Evolutionary conservation across 2,329 filamentous ascomycete genomes (phyloP), one percentile per base, ranked within the genome.

Genomic region (Exophiala sp.): DNA sequence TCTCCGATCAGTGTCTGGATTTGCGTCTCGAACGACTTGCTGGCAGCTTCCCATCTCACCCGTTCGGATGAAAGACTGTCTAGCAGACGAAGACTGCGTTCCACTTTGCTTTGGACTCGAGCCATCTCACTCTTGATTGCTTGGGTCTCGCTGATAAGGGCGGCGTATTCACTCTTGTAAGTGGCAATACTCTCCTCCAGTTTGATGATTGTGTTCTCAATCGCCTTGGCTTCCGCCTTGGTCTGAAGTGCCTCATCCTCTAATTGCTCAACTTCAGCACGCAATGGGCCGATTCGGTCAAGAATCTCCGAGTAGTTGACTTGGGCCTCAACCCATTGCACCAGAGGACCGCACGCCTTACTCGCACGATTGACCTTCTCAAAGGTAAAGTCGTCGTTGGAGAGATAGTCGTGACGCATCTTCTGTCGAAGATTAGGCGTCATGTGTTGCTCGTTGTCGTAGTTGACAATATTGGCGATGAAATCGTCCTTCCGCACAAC

Each of bases 221-320:
- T 93, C 11, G 89, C 88, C 69, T 88, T 85, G 6, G 93, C 93
- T 66, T 95, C 85, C 0, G 91, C 90, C 71, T 94, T 95, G 14
- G 93, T 98, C 69, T 94, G 82, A 42, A 95, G 75, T 24, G 91
- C 88, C 66, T 91, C 81, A 52, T 94, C 85, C 69, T 97, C 89
- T 14, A 98, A 80, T 64, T 86, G 77, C 19, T 80, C 79, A 39
- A 98, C 91, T 68, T 98, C 93, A 43, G 91, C 85, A 65, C 91
- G 85, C 48, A 98, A 75, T 19, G 93, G 93, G 1, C 91, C 94
- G 52, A 98, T 89, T 30, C 88, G 83, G 65, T 97, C 90, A 56
- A 98, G 74, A 61, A 98, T 98, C 59, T 93, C 89, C n/a, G 91
- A 95, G 69, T 95, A 98, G 64, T 87, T 89, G 65, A 98, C 93